These are phyloP conservation scores for Pleurotus pulmonarius DNA, from an alignment of 768 basidiomycete genomes.

Conservation along the genomic window DNA sequence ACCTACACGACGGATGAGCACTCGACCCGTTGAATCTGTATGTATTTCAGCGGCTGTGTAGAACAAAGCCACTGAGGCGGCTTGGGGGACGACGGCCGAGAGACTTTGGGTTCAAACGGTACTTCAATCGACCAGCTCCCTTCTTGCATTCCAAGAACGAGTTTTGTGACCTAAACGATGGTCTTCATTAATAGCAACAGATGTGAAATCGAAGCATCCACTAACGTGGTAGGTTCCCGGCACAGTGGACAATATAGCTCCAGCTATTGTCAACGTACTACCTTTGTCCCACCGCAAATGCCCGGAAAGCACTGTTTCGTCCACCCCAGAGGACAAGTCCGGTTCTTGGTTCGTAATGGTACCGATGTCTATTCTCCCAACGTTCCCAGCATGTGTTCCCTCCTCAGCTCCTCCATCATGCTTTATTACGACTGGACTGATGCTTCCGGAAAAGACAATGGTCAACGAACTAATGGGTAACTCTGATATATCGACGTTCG, in stretches of 20 bases:
- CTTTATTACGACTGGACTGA: slow-evolving; percentile 46
- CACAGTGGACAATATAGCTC: slow-evolving; percentile 47
- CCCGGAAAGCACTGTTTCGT: slow-evolving; percentile 25
- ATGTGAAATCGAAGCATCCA: slow-evolving; percentile 2
- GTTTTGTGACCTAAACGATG: slow-evolving; percentile 37
- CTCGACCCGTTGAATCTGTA: slow-evolving; percentile 46
- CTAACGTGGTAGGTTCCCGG: slow-evolving; percentile 56
- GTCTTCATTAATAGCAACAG: slow-evolving; percentile 1
- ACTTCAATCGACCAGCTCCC: slow-evolving; percentile 68
- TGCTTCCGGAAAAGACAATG: slow-evolving; percentile 52
- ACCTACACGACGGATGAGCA: slow-evolving; percentile 42
- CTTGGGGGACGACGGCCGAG: slow-evolving; percentile 29
- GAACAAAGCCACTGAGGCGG: slow-evolving; percentile 55
- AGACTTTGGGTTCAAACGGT: slow-evolving; percentile 41
- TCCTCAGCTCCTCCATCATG: slow-evolving; percentile 27
- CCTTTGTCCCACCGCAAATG: slow-evolving; percentile 59
- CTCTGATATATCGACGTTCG: slow-evolving; percentile 41
- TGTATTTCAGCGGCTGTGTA: slow-evolving; percentile 47
- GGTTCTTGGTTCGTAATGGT: slow-evolving; percentile 21
- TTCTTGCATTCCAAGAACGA: slow-evolving; percentile 52
- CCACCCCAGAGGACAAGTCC: slow-evolving; percentile 12
- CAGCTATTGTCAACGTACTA: slow-evolving; percentile 52
- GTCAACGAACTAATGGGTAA: slow-evolving; percentile 60
- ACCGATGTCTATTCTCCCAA: slow-evolving; percentile 47
- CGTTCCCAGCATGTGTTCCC: slow-evolving; percentile 8